Evolutionary conservation across 2,329 filamentous ascomycete genomes (phyloP).

Genomic region (Graphium sp.): DNA sequence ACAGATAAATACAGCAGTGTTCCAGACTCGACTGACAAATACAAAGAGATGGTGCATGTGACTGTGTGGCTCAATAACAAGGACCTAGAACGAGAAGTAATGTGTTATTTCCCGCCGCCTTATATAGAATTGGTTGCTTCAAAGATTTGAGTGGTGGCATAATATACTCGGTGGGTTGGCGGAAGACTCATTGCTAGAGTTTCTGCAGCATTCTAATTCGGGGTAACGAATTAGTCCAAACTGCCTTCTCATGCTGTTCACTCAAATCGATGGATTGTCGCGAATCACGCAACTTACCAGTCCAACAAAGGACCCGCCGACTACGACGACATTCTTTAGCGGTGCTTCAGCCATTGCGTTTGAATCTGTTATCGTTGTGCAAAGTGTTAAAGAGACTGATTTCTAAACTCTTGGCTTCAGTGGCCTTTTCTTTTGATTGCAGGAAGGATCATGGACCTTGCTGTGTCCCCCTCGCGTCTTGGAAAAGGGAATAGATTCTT

Average conservation of each 20-base stretch:
- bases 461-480: too few species aligned
- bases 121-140: neutral
- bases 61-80: slow-evolving; percentile 39
- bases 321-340: slow-evolving; percentile 6
- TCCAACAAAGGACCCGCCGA: slow-evolving; percentile 1
- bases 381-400: too few species aligned
- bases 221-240: neutral
- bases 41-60: slow-evolving; percentile 37
- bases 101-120: too few species aligned
- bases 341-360: too few species aligned
- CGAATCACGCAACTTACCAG: slow-evolving; percentile 1
- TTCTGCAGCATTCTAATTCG: neutral
- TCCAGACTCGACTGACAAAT: slow-evolving; percentile 19
- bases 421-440: too few species aligned
- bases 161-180: neutral
- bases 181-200: neutral
- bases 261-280: too few species aligned
- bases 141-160: neutral
- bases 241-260: too few species aligned
- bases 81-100: slow-evolving; percentile 12
- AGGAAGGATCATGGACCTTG: too few species aligned
- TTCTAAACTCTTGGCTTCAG: too few species aligned
- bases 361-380: too few species aligned
- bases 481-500: too few species aligned
- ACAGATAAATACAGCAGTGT: neutral